Percentiles rank a stretch among this genome's conserved stretches.
phyloP scores from a whole-genome alignment of 805 yeast genomes.

The Yamadazyma paraphyllophila region DNA sequence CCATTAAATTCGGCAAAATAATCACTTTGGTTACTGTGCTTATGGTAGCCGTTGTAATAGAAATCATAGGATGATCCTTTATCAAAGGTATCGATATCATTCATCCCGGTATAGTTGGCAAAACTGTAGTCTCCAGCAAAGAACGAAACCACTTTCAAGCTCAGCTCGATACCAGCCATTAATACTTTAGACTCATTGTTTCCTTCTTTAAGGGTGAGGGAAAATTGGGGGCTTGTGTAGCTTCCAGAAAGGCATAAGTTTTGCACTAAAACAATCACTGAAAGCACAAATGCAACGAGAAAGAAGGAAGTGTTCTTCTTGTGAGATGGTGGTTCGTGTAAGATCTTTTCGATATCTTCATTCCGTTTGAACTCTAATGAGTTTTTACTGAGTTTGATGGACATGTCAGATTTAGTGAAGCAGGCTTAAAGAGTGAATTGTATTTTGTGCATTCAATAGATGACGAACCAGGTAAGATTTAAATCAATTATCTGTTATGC shows the following conservation, averaged over 20 bases:
- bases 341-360: neutral
- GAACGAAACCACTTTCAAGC: constrained; percentile 13
- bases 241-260: constrained; percentile 8
- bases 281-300: constrained; percentile 11
- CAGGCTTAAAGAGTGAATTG: neutral
- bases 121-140: constrained; percentile 15
- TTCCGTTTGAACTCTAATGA: constrained; percentile 6
- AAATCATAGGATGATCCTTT: constrained; percentile 41
- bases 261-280: constrained; percentile 18
- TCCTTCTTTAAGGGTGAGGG: constrained; percentile 10
- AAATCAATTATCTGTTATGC: neutral
- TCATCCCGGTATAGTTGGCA: constrained; percentile 9
- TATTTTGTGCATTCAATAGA: neutral
- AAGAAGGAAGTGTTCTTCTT: neutral
- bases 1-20: constrained; percentile 25
- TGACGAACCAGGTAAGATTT: neutral
- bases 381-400: constrained; percentile 8
- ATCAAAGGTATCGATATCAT: constrained; percentile 46
- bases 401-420: neutral
- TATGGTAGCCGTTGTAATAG: constrained; percentile 50
- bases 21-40: constrained; percentile 22
- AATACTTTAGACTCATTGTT: constrained; percentile 11
- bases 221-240: constrained; percentile 12
- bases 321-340: neutral
- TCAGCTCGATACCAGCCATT: constrained; percentile 8